Conservation (phyloP, 768 basidiomycete genomes). For the Coprinopsis cinerea region DNA sequence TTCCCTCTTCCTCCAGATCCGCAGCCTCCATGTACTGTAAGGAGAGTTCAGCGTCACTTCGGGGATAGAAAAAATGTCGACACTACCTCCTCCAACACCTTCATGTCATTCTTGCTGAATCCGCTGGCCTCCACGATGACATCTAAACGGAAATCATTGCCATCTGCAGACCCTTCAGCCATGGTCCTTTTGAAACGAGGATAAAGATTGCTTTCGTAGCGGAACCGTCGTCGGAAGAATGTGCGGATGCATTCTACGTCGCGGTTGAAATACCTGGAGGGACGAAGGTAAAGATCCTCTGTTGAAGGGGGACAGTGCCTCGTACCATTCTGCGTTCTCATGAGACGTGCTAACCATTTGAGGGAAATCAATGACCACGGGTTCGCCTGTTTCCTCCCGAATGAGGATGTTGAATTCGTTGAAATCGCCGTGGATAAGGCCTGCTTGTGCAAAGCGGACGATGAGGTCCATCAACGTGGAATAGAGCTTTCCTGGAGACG, state of each 20-base stretch:
- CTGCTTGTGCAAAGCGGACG: slow-evolving; percentile 87
- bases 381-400: slow-evolving; percentile 62
- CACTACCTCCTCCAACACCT: slow-evolving; percentile 76
- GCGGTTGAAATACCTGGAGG: slow-evolving; percentile 93
- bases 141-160: slow-evolving; percentile 71
- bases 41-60: slow-evolving; percentile 10
- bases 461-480: slow-evolving; percentile 92
- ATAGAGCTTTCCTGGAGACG: slow-evolving; percentile 86
- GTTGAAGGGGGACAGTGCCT: slow-evolving; percentile 5
- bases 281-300: slow-evolving; percentile 6
- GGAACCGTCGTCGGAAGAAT: slow-evolving; percentile 88
- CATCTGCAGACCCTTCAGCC: slow-evolving; percentile 35
- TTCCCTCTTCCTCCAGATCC: slow-evolving; percentile 15
- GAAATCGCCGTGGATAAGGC: slow-evolving; percentile 98
- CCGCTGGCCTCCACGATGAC: slow-evolving; percentile 93
- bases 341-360: slow-evolving; percentile 99
- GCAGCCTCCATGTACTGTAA: slow-evolving; percentile 61
- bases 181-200: slow-evolving; percentile 75
- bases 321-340: slow-evolving; percentile 92
- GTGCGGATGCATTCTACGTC: slow-evolving; percentile 95
- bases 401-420: slow-evolving; percentile 99
- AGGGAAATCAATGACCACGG: slow-evolving; percentile 96
- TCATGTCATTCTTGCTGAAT: slow-evolving; percentile 80
- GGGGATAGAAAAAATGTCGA: slow-evolving; percentile 12
- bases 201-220: slow-evolving; percentile 86